phyloP scores from a whole-genome alignment of 1,284 basidiomycete species.

The Singerocomus rubriflavus region DNA sequence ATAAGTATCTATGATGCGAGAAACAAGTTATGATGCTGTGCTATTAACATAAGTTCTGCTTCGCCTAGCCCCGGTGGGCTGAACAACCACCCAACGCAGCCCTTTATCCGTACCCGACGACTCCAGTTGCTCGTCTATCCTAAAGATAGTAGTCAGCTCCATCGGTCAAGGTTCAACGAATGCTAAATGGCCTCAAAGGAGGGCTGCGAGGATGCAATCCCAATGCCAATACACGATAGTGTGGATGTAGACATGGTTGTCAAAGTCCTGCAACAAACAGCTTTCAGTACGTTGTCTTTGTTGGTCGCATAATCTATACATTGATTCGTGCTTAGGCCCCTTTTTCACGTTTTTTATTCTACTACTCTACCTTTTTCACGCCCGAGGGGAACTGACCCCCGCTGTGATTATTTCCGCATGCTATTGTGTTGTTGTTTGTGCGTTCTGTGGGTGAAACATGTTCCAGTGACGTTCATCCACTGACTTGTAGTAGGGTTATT shows the following conservation, averaged over 20 bases:
- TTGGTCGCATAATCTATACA: neutral
- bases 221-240: conserved; percentile 47
- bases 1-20: no score
- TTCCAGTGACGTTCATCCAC: neutral
- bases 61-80: no score
- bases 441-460: conserved; percentile 55
- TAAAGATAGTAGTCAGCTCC: neutral
- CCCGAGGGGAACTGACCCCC: conserved; percentile 48
- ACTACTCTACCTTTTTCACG: conserved; percentile 71
- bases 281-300: conserved; percentile 58
- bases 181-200: conserved; percentile 9
- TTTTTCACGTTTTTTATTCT: conserved; percentile 80
- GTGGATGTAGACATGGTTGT: conserved; percentile 72
- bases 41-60: no score
- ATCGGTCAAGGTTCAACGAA: neutral
- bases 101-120: no score
- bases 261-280: conserved; percentile 73
- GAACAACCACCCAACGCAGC: no score
- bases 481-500: conserved; percentile 50
- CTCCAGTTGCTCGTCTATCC: neutral
- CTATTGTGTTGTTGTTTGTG: conserved; percentile 56
- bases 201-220: conserved; percentile 3
- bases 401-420: conserved; percentile 47
- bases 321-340: conserved; percentile 51
- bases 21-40: no score